Evolutionary conservation across 2,329 filamentous ascomycete species (phyloP), one percentile per base, ranked within the genome.

Genomic region (Colletotrichum australisinense): DNA sequence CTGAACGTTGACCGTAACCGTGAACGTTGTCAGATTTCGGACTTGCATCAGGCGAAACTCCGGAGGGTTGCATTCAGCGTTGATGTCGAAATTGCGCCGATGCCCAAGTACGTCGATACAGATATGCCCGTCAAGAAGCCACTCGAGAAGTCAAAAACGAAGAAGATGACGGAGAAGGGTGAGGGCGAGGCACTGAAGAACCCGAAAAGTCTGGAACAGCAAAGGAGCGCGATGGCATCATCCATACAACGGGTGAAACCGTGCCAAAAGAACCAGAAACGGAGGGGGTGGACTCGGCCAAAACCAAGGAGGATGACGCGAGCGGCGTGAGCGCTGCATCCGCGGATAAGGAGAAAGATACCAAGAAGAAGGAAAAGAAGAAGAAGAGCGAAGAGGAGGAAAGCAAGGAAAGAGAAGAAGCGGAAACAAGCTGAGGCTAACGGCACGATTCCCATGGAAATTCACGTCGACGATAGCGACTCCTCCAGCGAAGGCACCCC

Each of bases 41-140:
- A 97, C 76, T 86, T 99, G 59, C 92, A 95, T 76, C 91, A 93
- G 78, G 90, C 91, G 62, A 98, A 97, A 81, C 83, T 99, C 73
- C 90, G 95, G 67, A 91, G 95, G 66, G 97, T 99, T 0, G 94
- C 96, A 0, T 99, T 99, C 79, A 98, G 94, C 77, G 97, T 99
- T 3, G 97, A 99, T 79, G 95, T 99, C 5, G 97, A 99, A 82
- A 97, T 99, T 79, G 96, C 96, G 3, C 94, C 95, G 0, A 92
- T 94, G 79, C 94, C 95, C 28, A 92, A 91, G 77, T 97, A 97
- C 77, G 84, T 86, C 16, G 94, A 97, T 3, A 87, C 87, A 19
- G 88, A 89, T 7, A 82, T 88, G 42, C 11, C 81, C 55, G 60
- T 76, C 71, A 80, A 79, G 62, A 85, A 83, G 67, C 79, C 82